Evolutionary conservation across 2,329 filamentous ascomycete genomes (phyloP), one percentile per base, ranked within the genome.

Genomic region (Tolypocladium pustulatum): DNA sequence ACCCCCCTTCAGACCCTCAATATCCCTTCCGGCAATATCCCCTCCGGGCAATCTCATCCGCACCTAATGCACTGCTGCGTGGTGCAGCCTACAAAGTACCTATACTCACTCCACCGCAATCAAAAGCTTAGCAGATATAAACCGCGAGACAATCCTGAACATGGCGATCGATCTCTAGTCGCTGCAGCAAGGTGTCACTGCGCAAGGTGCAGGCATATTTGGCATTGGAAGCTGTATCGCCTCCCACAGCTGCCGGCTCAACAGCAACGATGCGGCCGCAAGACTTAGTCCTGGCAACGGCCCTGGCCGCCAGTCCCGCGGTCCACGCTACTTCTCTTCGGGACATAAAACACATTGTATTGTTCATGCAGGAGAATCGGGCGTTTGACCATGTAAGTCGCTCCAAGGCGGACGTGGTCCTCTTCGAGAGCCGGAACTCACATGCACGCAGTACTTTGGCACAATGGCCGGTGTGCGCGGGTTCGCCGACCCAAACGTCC

Each of bases 261-360:
- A 22, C 10, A 30, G 37, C 36, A 32, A 53, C 9, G 13, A 60
- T 58, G 59, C 59, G 40, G 15, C 37, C 55, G 40, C 25, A 8
- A 22, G 7, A 8, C 41, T 22, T 52, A 27, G 6, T 43, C 6
- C 13, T 49, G n/a, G 34, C 49, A n/a, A 13, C 54, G 32, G 54
- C 59, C 43, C 22, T 69, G 60, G 63, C 63, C 55, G 59, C 55
- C 40, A 49, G 52, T 20, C 64, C 65, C 34, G 63, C 60, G 4
- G 59, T 61, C 3, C 20, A 53, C 15, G 75, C 71, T 6, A 73
- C 71, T 2, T 77, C 76, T 9, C 68, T 81, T 38, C 72, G 72
- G 32, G 79, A 82, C 58, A 77, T 82, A 60, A 76, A 82, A 57
- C 80, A 82, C 74, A 79, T 82, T 40, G 74, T 83, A n/a, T 74